Conservation (phyloP, 768 basidiomycete species). For the Galerina marginata region DNA sequence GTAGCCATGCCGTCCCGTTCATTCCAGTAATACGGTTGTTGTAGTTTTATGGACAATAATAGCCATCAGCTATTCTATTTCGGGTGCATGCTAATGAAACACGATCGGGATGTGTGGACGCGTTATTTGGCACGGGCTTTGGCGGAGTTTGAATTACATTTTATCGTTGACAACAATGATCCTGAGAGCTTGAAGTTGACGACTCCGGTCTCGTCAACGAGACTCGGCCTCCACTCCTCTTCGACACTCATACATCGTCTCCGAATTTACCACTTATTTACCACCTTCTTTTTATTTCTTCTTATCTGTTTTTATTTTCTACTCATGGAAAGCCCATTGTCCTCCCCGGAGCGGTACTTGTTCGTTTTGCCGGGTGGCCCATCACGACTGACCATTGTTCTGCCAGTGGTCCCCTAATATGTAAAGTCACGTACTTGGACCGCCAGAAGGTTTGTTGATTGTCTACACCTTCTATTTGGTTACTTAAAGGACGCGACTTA, state of each 20-base stretch:
- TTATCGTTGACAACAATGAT: slow-evolving; percentile 11
- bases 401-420: slow-evolving; percentile 16
- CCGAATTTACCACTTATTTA: not conserved
- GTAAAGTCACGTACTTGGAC: slow-evolving; percentile 38
- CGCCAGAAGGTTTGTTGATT: slow-evolving; percentile 37
- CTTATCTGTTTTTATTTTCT: slow-evolving; percentile 1
- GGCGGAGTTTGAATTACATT: slow-evolving; percentile 23
- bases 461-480: slow-evolving; percentile 5
- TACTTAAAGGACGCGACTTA: slow-evolving; percentile 18
- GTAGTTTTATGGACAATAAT: no score
- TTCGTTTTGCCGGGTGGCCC: slow-evolving; percentile 5
- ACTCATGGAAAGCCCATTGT: slow-evolving; percentile 21
- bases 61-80: not conserved
- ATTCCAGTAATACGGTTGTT: no score
- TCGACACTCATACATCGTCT: not conserved
- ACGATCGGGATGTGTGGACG: slow-evolving; percentile 20
- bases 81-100: slow-evolving; percentile 4
- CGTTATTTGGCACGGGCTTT: slow-evolving; percentile 25
- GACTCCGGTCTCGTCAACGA: not conserved
- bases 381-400: slow-evolving; percentile 12
- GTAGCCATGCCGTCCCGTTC: not conserved
- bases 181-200: slow-evolving; percentile 2
- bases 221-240: not conserved
- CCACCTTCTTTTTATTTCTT: slow-evolving; percentile 3
- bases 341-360: slow-evolving; percentile 25